Base-by-base conservation (phyloP, 2,329 filamentous ascomycete genomes). In the Teratosphaeria zuluensis region DNA sequence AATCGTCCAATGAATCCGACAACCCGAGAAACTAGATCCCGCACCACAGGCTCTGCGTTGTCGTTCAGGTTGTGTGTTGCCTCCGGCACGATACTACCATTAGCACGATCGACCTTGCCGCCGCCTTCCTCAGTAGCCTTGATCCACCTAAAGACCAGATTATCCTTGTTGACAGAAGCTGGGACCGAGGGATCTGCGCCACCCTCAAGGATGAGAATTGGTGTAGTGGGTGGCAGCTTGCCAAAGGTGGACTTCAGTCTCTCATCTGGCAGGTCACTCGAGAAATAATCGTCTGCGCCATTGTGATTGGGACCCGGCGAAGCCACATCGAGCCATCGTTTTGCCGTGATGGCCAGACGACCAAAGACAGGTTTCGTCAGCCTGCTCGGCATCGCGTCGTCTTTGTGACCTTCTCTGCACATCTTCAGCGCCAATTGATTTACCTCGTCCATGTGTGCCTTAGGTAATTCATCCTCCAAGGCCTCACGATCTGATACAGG, bases 271-370 rank as follows among this genome's bases (percentile, higher is more conserved):
- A 94, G 75, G 69, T 94, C 88, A 2, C 84, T 85, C n/a, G 88
- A 92, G 75, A 95, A 96, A 69, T 88, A 90, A 70, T 96, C 92
- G 70, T 96, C 92, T 59, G 89, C 87, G 9, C 86, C 88, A 4
- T 84, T 78, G 55, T 77, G 73, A 53, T 77, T 75, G 0, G 82
- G 82, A 19, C 75, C 76, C 0, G 82, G 82, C 24, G 78, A 81
- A 0, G 80, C 75, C 6, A 88, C 73, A 53, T 81, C 83, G 38
- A 85, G 69, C 70, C 84, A 86, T 51, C 85, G 71, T 53, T 75
- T 75, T 7, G 84, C 82, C n/a, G 75, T 80, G 4, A 86, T 72
- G 0, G 81, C 80, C 60, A 59, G 64, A 51, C 58, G 66, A 31
- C 67, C 68, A 56, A 61, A 77, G 48, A 58, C 65, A 11, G 60